Percentiles rank a stretch among this genome's conserved stretches.
phyloP scores from a whole-genome alignment of 1,139 yeast species.

The Taphrina populina region DNA sequence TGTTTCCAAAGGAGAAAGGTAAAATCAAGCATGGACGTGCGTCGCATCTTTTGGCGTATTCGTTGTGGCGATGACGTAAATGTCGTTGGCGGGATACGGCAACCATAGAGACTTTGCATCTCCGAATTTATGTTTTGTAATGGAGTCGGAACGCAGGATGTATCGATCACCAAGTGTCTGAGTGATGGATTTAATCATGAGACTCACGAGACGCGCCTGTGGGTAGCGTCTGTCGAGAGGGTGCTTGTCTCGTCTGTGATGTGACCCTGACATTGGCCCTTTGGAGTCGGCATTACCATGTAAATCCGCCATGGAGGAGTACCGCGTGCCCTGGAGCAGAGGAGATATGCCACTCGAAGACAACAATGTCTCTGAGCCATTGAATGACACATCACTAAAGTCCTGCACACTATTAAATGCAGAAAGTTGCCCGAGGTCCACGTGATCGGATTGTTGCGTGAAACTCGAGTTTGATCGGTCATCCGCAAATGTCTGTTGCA shows the following conservation, averaged over 20 bases:
- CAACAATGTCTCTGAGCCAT: too few relatives aligned
- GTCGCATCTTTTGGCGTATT: too few relatives aligned
- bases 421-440: background rate
- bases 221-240: conserved; percentile 13
- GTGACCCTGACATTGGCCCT: too few relatives aligned
- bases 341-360: conserved; percentile 9
- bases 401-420: background rate
- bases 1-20: too few relatives aligned
- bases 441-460: background rate
- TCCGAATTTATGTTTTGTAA: background rate
- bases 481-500: background rate
- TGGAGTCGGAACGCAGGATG: background rate
- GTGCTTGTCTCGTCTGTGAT: too few relatives aligned
- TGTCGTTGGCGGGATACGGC: conserved; percentile 1
- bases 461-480: background rate
- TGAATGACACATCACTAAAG: too few relatives aligned
- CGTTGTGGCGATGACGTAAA: background rate
- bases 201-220: conserved; percentile 6
- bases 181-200: conserved; percentile 3
- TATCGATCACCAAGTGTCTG: background rate
- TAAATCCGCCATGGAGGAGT: conserved; percentile 10
- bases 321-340: background rate
- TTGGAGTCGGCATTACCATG: background rate
- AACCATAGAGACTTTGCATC: conserved; percentile 11
- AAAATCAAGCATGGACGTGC: too few relatives aligned